A percentile compares a stretch with the other conserved stretches of the same genome.
phyloP scores from a whole-genome alignment of 2,329 filamentous ascomycete genomes.

The Diaporthe longicolla region DNA sequence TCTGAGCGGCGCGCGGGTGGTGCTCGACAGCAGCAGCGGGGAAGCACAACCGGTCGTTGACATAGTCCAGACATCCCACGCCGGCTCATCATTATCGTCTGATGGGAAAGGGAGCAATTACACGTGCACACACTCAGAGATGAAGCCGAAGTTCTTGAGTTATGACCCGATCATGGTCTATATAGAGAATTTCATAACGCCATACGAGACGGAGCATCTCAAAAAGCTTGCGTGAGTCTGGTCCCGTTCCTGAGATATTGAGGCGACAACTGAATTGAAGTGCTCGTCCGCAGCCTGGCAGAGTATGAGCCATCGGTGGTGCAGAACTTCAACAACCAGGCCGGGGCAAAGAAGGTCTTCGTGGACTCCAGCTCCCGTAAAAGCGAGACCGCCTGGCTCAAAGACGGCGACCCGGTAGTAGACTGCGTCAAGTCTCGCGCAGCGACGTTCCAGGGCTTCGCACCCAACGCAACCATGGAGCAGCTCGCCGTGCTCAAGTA shows the following conservation, averaged over 20 bases:
- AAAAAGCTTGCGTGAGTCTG: slow-evolving; percentile 24
- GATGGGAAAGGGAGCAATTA: slow-evolving; percentile 10
- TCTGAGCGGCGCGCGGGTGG: slow-evolving; percentile 17
- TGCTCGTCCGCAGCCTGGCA: not conserved
- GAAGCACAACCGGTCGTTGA: not conserved
- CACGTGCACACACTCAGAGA: slow-evolving; percentile 19
- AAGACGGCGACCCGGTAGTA: slow-evolving; percentile 12
- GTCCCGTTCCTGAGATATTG: too few relatives aligned
- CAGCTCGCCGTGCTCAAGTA: slow-evolving; percentile 34
- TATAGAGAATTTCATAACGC: slow-evolving; percentile 30
- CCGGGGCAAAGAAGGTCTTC: not conserved
- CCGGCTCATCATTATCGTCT: not conserved
- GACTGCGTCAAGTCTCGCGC: slow-evolving; percentile 17
- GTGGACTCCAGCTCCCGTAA: slow-evolving; percentile 22
- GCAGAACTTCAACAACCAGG: slow-evolving; percentile 21
- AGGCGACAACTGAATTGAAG: not conserved
- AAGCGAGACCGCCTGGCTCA: slow-evolving; percentile 33
- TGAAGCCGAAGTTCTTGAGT: slow-evolving; percentile 30
- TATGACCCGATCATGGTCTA: slow-evolving; percentile 39
- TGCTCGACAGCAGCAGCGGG: slow-evolving; percentile 8
- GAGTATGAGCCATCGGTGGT: slow-evolving; percentile 35
- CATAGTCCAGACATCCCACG: not conserved
- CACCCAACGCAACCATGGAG: slow-evolving; percentile 26
- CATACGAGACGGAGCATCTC: slow-evolving; percentile 29
- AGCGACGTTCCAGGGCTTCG: slow-evolving; percentile 29